phyloP scores from a whole-genome alignment of 441 rosid species.

The Rhodomyrtus psidioides region DNA sequence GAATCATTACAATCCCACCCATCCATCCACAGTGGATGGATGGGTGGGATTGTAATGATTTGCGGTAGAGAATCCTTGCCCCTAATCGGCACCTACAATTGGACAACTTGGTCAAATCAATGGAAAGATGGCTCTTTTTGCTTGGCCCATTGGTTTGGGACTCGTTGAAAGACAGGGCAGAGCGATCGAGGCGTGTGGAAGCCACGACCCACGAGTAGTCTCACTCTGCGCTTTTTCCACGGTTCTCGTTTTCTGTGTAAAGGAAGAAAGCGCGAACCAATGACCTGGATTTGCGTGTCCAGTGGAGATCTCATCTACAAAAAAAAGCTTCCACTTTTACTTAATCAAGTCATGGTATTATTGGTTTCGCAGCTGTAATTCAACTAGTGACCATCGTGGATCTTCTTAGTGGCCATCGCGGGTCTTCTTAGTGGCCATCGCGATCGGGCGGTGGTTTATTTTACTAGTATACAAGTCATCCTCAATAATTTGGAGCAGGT shows the following conservation, averaged over 20 bases:
- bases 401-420: not conserved
- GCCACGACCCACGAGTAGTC: not conserved
- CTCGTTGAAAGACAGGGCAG: not conserved
- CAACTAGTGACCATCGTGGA: not conserved
- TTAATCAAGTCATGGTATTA: not conserved
- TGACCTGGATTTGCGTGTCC: not conserved
- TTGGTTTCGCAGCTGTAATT: not conserved
- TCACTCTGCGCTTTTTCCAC: too few species aligned
- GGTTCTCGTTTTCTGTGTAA: not conserved
- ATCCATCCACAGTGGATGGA: too few species aligned
- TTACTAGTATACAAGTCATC: too few species aligned
- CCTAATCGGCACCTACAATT: too few species aligned
- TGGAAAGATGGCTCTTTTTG: not conserved
- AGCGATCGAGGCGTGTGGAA: not conserved
- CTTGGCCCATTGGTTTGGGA: not conserved
- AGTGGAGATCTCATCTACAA: not conserved
- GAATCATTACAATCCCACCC: too few species aligned
- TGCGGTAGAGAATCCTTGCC: too few species aligned
- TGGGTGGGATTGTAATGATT: too few species aligned
- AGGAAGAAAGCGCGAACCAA: not conserved
- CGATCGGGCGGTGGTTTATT: not conserved
- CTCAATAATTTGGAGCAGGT: not conserved
- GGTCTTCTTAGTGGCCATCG: not conserved
- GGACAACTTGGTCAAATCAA: too few species aligned
- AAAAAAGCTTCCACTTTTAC: not conserved